phyloP scores from a whole-genome alignment of 345 rosid species.

The Eucalyptus erythrocorys region DNA sequence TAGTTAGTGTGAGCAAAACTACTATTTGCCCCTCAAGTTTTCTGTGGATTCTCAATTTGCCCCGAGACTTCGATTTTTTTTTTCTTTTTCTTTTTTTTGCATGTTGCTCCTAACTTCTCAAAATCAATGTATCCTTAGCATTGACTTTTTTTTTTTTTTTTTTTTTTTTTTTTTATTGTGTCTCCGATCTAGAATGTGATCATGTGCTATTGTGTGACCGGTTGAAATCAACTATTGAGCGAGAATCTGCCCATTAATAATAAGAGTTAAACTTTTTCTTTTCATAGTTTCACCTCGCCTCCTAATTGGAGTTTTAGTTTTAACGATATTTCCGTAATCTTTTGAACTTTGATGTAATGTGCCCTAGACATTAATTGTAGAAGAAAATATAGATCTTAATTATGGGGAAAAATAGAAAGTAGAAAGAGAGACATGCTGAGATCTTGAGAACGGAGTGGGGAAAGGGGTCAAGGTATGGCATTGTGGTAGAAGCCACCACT shows the following conservation, averaged over 20 bases:
- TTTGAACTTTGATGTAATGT: neutral
- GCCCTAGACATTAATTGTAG: neutral
- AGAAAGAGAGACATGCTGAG: neutral
- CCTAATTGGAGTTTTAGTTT: neutral
- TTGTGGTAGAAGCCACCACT: neutral
- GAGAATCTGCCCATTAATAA: neutral
- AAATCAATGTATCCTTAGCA: neutral
- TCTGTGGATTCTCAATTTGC: neutral
- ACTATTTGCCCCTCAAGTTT: neutral
- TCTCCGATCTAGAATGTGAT: neutral
- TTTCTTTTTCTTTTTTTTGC: neutral
- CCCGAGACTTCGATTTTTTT: neutral
- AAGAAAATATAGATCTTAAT: neutral
- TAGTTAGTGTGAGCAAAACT: neutral
- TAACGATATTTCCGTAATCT: neutral
- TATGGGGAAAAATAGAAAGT: neutral
- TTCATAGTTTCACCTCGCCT: neutral
- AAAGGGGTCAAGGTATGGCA: neutral
- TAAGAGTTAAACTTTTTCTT: neutral
- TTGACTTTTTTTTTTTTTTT: neutral
- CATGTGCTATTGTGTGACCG: neutral
- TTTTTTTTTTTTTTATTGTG: no score
- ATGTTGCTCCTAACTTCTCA: neutral
- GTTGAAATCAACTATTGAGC: neutral
- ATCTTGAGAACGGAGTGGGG: neutral